Evolutionary conservation across 2,329 filamentous ascomycete genomes (phyloP).

Genomic region (Colletotrichum horii): DNA sequence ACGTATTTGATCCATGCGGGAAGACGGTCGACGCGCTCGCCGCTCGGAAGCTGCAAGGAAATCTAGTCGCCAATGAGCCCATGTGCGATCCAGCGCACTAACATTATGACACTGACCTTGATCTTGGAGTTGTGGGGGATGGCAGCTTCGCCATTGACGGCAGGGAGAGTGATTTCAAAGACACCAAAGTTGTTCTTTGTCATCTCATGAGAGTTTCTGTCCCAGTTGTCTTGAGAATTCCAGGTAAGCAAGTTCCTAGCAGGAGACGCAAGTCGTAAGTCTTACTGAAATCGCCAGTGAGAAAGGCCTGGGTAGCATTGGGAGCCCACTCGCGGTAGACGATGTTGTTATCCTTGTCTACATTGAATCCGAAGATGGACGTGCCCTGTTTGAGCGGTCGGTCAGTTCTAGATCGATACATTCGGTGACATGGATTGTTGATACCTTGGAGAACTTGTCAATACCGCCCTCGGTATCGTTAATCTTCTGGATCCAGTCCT

Average conservation of each 20-base stretch:
- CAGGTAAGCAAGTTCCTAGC: neutral
- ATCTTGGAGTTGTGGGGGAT: conserved; percentile 95
- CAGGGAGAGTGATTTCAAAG: conserved; percentile 81
- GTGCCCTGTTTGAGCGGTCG: conserved; percentile 65
- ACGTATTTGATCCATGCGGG: conserved; percentile 98
- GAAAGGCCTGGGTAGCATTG: conserved; percentile 81
- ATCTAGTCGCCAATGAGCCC: conserved; percentile 59
- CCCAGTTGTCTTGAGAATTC: conserved; percentile 74
- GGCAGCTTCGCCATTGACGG: conserved; percentile 73
- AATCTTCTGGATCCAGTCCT: conserved; percentile 87
- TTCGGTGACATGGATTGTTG: conserved; percentile 21
- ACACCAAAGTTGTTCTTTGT: conserved; percentile 83
- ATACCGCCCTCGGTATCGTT: conserved; percentile 85
- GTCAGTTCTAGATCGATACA: neutral
- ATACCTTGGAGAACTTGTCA: conserved; percentile 86
- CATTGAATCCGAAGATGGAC: conserved; percentile 86
- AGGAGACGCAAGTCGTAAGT: neutral
- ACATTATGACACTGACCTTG: conserved; percentile 67
- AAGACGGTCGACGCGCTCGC: conserved; percentile 84
- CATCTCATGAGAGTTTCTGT: conserved; percentile 84
- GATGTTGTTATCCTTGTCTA: conserved; percentile 82
- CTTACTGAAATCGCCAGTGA: conserved; percentile 95
- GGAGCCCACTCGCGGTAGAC: conserved; percentile 96
- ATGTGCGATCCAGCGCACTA: neutral
- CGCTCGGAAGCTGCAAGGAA: conserved; percentile 78